Percentiles rank a stretch among this genome's conserved stretches.
These are phyloP conservation scores for Hyaloscypha bicolor DNA, from an alignment of 495 filamentous ascomycete genomes.

Conservation along the genomic window DNA sequence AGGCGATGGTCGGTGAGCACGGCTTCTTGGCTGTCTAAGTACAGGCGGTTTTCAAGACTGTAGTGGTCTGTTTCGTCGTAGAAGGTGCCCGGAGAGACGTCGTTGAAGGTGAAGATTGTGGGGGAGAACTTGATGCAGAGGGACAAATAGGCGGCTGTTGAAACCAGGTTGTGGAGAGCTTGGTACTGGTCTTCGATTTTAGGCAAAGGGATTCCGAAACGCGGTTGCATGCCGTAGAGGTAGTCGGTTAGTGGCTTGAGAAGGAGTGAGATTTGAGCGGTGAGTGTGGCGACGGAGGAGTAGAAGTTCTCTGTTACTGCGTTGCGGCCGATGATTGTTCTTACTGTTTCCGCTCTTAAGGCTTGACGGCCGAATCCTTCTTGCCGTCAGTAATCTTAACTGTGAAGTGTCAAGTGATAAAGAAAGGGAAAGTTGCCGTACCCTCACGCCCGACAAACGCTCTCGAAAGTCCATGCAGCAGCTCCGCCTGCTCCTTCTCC, in stretches of 20 bases:
- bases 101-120: slow-evolving; percentile 47
- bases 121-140: slow-evolving; percentile 46
- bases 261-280: slow-evolving; percentile 41
- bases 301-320: slow-evolving; percentile 46
- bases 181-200: slow-evolving; percentile 38
- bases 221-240: slow-evolving; percentile 34
- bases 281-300: slow-evolving; percentile 40
- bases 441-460: slow-evolving; percentile 42
- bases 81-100: slow-evolving; percentile 40
- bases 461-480: slow-evolving; percentile 41
- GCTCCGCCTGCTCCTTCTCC: slow-evolving; percentile 24
- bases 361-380: slow-evolving; percentile 47
- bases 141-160: slow-evolving; percentile 46
- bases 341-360: slow-evolving; percentile 35
- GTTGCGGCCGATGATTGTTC: slow-evolving; percentile 31
- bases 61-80: slow-evolving; percentile 41
- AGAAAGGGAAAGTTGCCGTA: slow-evolving; percentile 25
- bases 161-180: slow-evolving; percentile 47
- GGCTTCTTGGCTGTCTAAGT: slow-evolving; percentile 32
- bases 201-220: slow-evolving; percentile 16
- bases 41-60: slow-evolving; percentile 39
- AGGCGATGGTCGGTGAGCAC: slow-evolving; percentile 13
- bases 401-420: slow-evolving; percentile 6
- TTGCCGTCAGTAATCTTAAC: neutral
- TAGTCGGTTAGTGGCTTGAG: slow-evolving; percentile 45